phyloP scores from a whole-genome alignment of 805 yeast genomes.

The Zygosaccharomyces siamensis region DNA sequence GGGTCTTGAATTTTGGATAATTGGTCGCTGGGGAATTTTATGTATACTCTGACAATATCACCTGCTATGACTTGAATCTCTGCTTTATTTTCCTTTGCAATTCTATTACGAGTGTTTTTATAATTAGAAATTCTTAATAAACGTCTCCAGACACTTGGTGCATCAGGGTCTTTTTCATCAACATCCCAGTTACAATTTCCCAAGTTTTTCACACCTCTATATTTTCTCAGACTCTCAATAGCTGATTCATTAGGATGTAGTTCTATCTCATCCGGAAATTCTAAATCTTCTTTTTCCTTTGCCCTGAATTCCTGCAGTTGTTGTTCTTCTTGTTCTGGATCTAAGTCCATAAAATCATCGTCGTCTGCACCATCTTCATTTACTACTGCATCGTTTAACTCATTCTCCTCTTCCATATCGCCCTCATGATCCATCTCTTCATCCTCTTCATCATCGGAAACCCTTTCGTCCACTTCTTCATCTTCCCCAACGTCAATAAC shows the following conservation, averaged over 20 bases:
- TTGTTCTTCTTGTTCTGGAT: constrained; percentile 76
- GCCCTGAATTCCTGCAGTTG: constrained; percentile 67
- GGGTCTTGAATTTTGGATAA: constrained; percentile 44
- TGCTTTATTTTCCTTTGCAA: constrained; percentile 51
- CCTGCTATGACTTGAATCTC: constrained; percentile 57
- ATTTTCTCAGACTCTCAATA: constrained; percentile 65
- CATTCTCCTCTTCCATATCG: constrained; percentile 20
- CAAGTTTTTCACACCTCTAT: constrained; percentile 82
- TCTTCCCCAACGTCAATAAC: constrained; percentile 33
- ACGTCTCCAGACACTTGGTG: constrained; percentile 75
- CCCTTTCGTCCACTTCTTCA: constrained; percentile 17
- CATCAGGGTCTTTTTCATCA: constrained; percentile 70
- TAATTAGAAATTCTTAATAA: constrained; percentile 70
- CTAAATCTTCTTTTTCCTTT: constrained; percentile 74
- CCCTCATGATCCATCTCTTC: constrained; percentile 34
- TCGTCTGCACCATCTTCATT: constrained; percentile 45
- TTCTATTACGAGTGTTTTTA: constrained; percentile 66
- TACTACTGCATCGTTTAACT: constrained; percentile 36
- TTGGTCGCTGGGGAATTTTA: constrained; percentile 51
- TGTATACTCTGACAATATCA: constrained; percentile 50
- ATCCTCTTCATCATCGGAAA: constrained; percentile 34
- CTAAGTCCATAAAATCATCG: constrained; percentile 66
- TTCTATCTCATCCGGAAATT: constrained; percentile 95
- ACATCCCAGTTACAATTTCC: constrained; percentile 81
- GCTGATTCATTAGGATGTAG: constrained; percentile 72